These are phyloP conservation scores for barrel medic (Medicago truncatula) DNA, from an alignment of 306 rosid species.

Conservation along the genomic window DNA sequence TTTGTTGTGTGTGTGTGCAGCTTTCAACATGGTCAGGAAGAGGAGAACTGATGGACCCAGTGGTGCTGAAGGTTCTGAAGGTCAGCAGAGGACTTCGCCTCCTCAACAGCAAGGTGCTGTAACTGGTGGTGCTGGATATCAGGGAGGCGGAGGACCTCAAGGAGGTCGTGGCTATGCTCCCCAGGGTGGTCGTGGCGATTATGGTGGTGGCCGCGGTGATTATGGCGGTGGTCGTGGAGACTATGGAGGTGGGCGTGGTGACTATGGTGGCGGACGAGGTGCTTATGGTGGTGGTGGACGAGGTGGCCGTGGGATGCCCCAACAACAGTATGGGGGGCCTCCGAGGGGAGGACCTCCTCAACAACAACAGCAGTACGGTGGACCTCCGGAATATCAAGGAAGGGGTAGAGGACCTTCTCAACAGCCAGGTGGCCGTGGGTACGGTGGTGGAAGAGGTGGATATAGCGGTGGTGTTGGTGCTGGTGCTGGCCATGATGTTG, in stretches of 20 bases:
- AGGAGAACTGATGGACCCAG: constrained; percentile 67
- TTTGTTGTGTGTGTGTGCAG: constrained; percentile 36
- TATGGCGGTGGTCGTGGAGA: constrained; percentile 3
- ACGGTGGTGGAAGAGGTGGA: constrained; percentile 53
- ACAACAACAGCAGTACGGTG: constrained; percentile 67
- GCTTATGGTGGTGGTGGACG: constrained; percentile 67
- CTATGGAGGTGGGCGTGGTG: constrained; percentile 59
- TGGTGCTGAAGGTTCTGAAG: constrained; percentile 67
- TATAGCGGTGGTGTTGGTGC: constrained; percentile 53
- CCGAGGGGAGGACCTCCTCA: constrained; percentile 77
- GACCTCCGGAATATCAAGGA: constrained; percentile 69
- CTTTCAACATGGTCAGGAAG: constrained; percentile 73
- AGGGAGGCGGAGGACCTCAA: constrained; percentile 63
- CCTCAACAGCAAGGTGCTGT: constrained; percentile 56
- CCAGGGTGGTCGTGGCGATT: constrained; percentile 63
- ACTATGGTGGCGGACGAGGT: constrained; percentile 58
- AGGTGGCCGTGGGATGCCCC: constrained; percentile 66
- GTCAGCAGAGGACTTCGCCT: constrained; percentile 61
- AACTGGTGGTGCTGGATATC: constrained; percentile 59
- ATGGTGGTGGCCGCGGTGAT: constrained; percentile 63
- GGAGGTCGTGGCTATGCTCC: constrained; percentile 74
- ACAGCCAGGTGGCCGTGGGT: constrained; percentile 79
- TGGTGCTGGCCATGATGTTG: constrained; percentile 58
- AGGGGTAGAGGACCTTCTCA: constrained; percentile 85
- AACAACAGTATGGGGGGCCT: constrained; percentile 66